Base-by-base conservation (phyloP, 495 filamentous ascomycete species). In the Neurospora sublineolata region DNA sequence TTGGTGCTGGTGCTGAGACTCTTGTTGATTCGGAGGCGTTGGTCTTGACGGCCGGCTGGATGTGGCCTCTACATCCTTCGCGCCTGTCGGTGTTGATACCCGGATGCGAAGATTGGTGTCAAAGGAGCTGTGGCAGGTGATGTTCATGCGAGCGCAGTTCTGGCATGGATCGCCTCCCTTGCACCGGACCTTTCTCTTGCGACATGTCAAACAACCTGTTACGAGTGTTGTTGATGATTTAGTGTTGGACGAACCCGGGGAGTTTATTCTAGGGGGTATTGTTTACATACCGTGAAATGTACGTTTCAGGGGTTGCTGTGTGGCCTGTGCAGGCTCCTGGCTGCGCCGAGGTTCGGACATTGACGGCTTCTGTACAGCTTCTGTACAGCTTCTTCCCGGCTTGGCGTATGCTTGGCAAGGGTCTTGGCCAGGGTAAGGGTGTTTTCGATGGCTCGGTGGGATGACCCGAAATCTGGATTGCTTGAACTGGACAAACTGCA, bases 181-280 rank as follows among this genome's bases (percentile, higher is more conserved):
- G 46, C 80, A 80, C 36, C 79, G 78, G n/a, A 82, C 78, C 37
- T 79, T 80, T 69, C 79, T 74, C 72, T 78, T 79, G 42, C 79
- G 78, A 44, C 80, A 82, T 67, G 79, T 82, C 72, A 82, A 69
- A 71, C 80, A 80, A 27, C 80, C 80, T 80, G 37, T 30, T 41
- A 4, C 11, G 12, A 37, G 16, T 7, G 67, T 60, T 23, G 60
- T 20, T n/a, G 18, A 36, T 33, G 39, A 27, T 37, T 37, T 70
- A 27, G 33, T 36, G 33, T 36, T 36, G 33, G 33, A 36, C 33
- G 33, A 36, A 36, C 33, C 33, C 30, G 30, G 30, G 30, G 30
- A 33, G 30, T 18, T n/a, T n/a, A n/a, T n/a, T n/a, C n/a, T 36
- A 52, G 71, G 38, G 46, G 36, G 68, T 37, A 37, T 12, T 33